A percentile compares a stretch with the other conserved stretches of the same genome.
Conservation (phyloP, 1,284 basidiomycete species). For the Fomitopsis palustris region DNA sequence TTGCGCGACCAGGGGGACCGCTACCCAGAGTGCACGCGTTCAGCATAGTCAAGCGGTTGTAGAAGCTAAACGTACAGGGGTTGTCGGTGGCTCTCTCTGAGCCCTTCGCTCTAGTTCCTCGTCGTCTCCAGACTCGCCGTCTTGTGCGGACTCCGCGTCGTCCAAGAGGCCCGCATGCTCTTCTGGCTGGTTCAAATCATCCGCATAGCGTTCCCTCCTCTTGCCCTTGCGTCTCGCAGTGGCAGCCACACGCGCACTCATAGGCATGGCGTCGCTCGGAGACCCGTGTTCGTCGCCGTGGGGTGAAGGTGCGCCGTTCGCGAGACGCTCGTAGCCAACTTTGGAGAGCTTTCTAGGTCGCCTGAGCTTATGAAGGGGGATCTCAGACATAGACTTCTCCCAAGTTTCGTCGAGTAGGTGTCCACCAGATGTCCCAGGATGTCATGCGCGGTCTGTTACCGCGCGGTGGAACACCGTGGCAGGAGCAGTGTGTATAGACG, state of each 20-base stretch:
- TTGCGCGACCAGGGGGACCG: constrained; percentile 29
- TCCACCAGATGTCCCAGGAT: neutral
- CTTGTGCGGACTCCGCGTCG: constrained; percentile 29
- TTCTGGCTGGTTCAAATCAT: constrained; percentile 49
- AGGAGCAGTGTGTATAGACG: neutral
- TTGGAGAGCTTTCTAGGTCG: constrained; percentile 39
- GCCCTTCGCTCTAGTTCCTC: constrained; percentile 17
- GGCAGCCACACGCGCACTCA: constrained; percentile 30
- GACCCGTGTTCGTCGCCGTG: constrained; percentile 29
- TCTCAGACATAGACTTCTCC: constrained; percentile 56
- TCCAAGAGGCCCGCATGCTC: constrained; percentile 51
- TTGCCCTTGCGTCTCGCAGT: constrained; percentile 37
- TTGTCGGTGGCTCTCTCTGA: constrained; percentile 12
- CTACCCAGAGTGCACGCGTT: constrained; percentile 16
- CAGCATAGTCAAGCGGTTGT: neutral
- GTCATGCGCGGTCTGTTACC: neutral
- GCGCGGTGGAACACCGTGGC: neutral
- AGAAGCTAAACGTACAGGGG: constrained; percentile 22
- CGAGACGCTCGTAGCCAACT: constrained; percentile 45
- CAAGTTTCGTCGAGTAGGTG: neutral
- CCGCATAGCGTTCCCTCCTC: constrained; percentile 44
- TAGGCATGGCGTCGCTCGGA: constrained; percentile 18
- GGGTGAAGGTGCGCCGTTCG: constrained; percentile 28
- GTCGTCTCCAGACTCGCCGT: constrained; percentile 20
- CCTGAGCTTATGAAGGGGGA: constrained; percentile 60